Evolutionary conservation across 2,329 filamentous ascomycete species (phyloP), one percentile per base, ranked within the genome.

Genomic region (Mariannaea sp.): DNA sequence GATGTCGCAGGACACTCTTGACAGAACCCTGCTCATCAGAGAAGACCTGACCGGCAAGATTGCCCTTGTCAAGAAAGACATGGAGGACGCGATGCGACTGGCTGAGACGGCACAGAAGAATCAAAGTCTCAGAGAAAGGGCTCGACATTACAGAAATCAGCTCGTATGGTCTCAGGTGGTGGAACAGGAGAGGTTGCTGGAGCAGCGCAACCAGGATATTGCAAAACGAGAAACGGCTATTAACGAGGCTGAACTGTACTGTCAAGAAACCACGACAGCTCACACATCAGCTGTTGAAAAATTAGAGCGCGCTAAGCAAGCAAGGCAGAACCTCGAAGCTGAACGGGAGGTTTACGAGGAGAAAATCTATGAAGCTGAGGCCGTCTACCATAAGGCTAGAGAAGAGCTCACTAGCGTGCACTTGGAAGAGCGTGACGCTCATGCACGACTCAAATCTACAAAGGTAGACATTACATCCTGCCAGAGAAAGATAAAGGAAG

Each of bases 141-240:
- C 85, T 40, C 78, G 78, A 27, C 77, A 82, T 19, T 77, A 89
- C 38, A 75, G 79, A 36, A 78, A 81, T 14, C 88, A 95, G 73
- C 77, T 90, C 57, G 86, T 88, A n/a, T 99, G 94, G 94, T 83
- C 85, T 19, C 90, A 95, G 66, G 92, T 97, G 1, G 82, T 86
- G 42, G 85, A 90, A 50, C 81, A 89, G 69, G 93, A 97, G 71
- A 74, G 71, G 29, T 65, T 73, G 3, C 66, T 86, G 0, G 68
- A 71, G 26, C 64, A 68, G 9, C 68, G 66, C 19, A 72, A 66
- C 17, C 55, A 58, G 7, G 67, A 70, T 5, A 53, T 74, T 7
- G 51, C 36, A 7, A 59, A 50, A 38, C 64, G 67, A 19, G 62
- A 64, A 1, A 16, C 61, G 14, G 53, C 54, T 14, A 69, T 75